Evolutionary conservation across 2,329 filamentous ascomycete genomes (phyloP).

Genomic region (Phyllosticta citribraziliensis): DNA sequence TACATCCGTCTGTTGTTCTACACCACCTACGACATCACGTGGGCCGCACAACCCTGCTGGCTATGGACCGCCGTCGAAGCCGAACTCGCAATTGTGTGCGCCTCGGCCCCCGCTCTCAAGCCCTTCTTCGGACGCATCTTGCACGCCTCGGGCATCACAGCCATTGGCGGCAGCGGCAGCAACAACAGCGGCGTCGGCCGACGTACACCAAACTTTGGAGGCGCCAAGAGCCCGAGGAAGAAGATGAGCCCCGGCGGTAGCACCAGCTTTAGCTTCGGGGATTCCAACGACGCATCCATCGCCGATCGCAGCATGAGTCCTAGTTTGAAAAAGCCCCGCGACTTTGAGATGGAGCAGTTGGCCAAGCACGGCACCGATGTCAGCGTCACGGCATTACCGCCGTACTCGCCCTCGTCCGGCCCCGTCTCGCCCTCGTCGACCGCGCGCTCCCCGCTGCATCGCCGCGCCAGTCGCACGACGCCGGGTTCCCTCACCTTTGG

Average conservation of each 20-base stretch:
- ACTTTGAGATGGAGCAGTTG: background rate
- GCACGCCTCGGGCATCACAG: background rate
- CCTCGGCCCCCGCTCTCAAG: conserved; percentile 34
- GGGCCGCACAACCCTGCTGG: conserved; percentile 29
- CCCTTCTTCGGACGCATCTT: conserved; percentile 22
- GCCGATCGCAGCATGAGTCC: background rate
- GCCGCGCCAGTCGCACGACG: background rate
- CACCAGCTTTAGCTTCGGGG: background rate
- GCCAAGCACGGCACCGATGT: background rate
- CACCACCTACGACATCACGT: conserved; percentile 31
- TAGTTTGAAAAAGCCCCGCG: background rate
- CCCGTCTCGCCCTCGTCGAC: background rate
- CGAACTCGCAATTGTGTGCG: conserved; percentile 33
- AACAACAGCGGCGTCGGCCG: background rate
- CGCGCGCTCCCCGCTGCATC: background rate
- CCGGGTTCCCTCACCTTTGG: background rate
- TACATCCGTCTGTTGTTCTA: conserved; percentile 26
- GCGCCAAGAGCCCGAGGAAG: background rate
- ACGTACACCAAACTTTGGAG: background rate
- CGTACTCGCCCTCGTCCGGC: background rate
- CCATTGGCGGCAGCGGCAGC: background rate
- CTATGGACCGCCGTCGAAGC: conserved; percentile 34
- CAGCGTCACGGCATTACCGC: background rate
- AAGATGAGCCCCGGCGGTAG: background rate
- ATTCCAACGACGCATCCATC: background rate